Evolutionary conservation across 306 rosid genomes (phyloP).

Genomic region (Sphenostylis stenocarpa): DNA sequence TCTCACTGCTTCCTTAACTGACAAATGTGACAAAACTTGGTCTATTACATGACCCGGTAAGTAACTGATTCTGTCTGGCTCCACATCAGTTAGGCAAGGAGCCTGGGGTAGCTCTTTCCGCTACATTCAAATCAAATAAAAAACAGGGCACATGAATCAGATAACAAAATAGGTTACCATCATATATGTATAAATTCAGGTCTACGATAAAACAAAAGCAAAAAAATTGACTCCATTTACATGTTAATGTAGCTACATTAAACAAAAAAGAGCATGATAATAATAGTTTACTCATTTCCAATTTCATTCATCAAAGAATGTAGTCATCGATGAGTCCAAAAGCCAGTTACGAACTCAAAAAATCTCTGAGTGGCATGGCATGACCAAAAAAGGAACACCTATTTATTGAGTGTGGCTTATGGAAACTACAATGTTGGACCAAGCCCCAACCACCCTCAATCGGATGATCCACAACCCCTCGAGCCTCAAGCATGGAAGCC

Average conservation of each 20-base stretch:
- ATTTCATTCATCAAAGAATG: not conserved
- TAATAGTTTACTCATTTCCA: not conserved
- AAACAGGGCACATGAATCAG: constrained; percentile 24
- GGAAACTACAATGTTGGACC: not conserved
- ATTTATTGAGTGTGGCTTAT: not conserved
- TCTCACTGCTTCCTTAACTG: constrained; percentile 55
- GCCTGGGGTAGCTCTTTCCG: constrained; percentile 36
- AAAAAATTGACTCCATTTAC: not conserved
- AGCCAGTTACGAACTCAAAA: not conserved
- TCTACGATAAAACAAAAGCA: not conserved
- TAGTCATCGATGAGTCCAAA: not conserved
- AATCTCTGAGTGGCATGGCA: not conserved
- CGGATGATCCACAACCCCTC: not conserved
- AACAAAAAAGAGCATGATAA: not conserved
- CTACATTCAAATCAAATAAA: constrained; percentile 33
- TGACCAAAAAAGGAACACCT: not conserved
- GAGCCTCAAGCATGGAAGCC: not conserved
- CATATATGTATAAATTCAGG: not conserved
- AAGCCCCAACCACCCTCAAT: not conserved
- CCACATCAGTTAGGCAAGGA: constrained; percentile 38
- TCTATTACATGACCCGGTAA: constrained; percentile 57
- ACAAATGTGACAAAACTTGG: constrained; percentile 49
- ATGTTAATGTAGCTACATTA: not conserved
- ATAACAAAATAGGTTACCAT: constrained; percentile 18
- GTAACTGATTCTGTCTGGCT: constrained; percentile 53